Conservation (phyloP, 441 rosid species). For the Populus hybrid region DNA sequence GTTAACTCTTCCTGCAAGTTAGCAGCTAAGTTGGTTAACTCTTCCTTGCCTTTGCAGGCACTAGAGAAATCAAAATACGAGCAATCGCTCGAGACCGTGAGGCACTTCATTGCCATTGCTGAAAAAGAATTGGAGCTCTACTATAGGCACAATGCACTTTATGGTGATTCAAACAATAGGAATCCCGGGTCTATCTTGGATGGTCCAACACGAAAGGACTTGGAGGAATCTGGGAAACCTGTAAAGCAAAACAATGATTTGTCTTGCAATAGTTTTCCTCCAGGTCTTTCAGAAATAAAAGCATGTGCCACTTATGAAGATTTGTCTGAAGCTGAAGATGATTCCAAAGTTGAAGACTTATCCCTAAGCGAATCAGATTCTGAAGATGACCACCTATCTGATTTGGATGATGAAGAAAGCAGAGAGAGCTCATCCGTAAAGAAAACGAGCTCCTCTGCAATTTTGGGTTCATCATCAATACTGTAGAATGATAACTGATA, state of each 20-base stretch:
- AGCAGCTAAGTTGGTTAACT: not conserved
- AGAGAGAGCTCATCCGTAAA: not conserved
- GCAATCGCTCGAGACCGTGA: slow-evolving; percentile 81
- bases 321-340: slow-evolving; percentile 34
- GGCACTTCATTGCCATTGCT: slow-evolving; percentile 63
- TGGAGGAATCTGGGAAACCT: slow-evolving; percentile 26
- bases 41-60: slow-evolving; percentile 49
- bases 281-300: slow-evolving; percentile 31
- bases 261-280: slow-evolving; percentile 15
- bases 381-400: slow-evolving; percentile 11
- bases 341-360: slow-evolving; percentile 23
- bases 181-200: slow-evolving; percentile 53
- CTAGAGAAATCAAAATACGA: slow-evolving; percentile 81
- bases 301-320: slow-evolving; percentile 27
- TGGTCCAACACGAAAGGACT: slow-evolving; percentile 19
- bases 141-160: slow-evolving; percentile 62
- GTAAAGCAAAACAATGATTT: slow-evolving; percentile 19
- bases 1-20: not conserved
- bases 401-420: slow-evolving; percentile 17
- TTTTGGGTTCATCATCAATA: slow-evolving; percentile 4
- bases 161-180: slow-evolving; percentile 55
- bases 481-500: slow-evolving; percentile 4
- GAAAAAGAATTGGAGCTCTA: slow-evolving; percentile 82
- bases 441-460: not conserved
- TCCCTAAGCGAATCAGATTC: slow-evolving; percentile 37